These are phyloP conservation scores for Boletus speciosus DNA, from an alignment of 768 basidiomycete genomes.

Conservation along the genomic window DNA sequence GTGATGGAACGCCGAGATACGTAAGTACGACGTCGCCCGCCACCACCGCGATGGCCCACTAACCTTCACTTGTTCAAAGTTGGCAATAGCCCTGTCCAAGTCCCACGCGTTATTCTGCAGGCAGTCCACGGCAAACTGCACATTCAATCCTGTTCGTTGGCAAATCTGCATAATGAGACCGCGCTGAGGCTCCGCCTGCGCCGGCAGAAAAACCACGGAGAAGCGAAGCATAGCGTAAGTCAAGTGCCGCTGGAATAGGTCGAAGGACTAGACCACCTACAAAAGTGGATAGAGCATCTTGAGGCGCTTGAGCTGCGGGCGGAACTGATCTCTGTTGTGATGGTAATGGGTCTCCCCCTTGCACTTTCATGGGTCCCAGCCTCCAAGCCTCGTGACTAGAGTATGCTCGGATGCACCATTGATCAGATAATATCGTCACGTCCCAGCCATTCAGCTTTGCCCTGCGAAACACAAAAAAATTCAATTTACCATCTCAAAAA, in stretches of 20 bases:
- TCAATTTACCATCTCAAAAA: conserved; percentile 3
- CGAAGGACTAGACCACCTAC: conserved; percentile 41
- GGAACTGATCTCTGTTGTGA: conserved; percentile 25
- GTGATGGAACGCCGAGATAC: conserved; percentile 16
- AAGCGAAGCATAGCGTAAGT: conserved; percentile 11
- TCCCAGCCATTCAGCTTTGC: conserved; percentile 87
- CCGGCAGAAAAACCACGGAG: conserved; percentile 8
- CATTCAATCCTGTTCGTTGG: conserved; percentile 73
- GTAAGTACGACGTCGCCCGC: conserved; percentile 22
- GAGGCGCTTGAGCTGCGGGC: conserved; percentile 39
- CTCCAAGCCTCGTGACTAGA: conserved; percentile 79
- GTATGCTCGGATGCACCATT: conserved; percentile 78
- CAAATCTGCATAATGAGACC: conserved; percentile 66
- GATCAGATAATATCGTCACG: conserved; percentile 85
- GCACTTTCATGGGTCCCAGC: conserved; percentile 70
- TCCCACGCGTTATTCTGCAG: conserved; percentile 85
- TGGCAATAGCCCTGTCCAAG: conserved; percentile 69
- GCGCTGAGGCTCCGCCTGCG: conserved; percentile 68
- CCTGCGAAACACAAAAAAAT: conserved; percentile 35
- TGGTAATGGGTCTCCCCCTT: conserved; percentile 41
- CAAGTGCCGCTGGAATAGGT: conserved; percentile 6
- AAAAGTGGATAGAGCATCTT: conserved; percentile 50
- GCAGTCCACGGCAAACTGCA: conserved; percentile 79
- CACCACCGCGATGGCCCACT: conserved; percentile 23
- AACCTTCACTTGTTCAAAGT: conserved; percentile 89